Base-by-base conservation (phyloP, 495 filamentous ascomycete species). In the Endocarpon pusillum region DNA sequence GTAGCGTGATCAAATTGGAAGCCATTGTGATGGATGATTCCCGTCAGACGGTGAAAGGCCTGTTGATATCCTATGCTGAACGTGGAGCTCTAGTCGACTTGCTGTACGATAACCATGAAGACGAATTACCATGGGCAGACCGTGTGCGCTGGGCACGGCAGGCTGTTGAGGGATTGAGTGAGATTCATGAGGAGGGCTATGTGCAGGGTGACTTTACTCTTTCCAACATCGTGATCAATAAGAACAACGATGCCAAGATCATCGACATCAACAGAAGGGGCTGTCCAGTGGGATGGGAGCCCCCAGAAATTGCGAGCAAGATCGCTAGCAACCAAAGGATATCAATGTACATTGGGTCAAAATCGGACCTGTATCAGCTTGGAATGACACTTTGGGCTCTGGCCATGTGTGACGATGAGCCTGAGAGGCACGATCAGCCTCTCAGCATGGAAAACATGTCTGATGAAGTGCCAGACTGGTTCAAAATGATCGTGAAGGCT, bases 231-330 rank as follows among this genome's bases (percentile, higher is more conserved):
- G 89, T 97, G 40, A 78, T 97, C 44, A 81, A 96, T 47, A 64
- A 63, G 2, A 49, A 80, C 22, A 73, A 85, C 52, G 69, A 94
- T 46, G 91, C 89, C 10, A 81, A 87, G 41, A 96, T 97, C 41
- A 97, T 97, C 52, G 89, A 97, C 57, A 96, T 97, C 65, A 97
- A 97, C 53, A 69, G 89, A 19, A 66, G 89, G 42, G 89, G 89
- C 10, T 97, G 89, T 43, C 89, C 89, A 0, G 83, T 96, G 1
- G 89, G 87, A 21, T 97, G 89, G 89, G 89, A 97, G 46, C 87
- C 91, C 3, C 91, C 91, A 1, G 89, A 97, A 54, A 80, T 92
- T 26, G 75, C 75, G 6, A 67, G 70, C 0, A 72, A 94, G 44
- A 91, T 97, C 38, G 75, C 86, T 34, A 86, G 78, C 57, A 83